Conservation (phyloP, 208 protist species). For the Wallacemonas sp. region DNA sequence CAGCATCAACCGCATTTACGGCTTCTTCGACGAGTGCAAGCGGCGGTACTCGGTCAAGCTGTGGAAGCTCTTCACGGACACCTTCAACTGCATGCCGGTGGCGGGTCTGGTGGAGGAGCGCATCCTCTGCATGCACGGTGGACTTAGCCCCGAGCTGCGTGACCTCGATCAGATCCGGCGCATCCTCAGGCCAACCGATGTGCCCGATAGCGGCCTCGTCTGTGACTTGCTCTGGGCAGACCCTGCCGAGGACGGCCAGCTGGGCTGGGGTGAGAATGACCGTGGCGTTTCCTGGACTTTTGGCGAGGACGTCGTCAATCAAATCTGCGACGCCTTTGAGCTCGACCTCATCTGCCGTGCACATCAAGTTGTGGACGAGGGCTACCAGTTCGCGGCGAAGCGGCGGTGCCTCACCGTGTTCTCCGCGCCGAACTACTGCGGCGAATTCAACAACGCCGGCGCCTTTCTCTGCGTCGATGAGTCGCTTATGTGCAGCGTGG, state of each 20-base stretch:
- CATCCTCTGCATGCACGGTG: constrained; percentile 86
- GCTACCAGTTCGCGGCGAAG: constrained; percentile 75
- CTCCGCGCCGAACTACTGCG: constrained; percentile 45
- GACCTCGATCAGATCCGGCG: constrained; percentile 46
- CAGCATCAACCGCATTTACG: constrained; percentile 85
- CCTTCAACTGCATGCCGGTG: constrained; percentile 87
- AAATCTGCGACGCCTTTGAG: constrained; percentile 95
- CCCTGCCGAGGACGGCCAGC: constrained; percentile 91
- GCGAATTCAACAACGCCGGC: constrained; percentile 60
- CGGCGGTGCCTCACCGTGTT: constrained; percentile 74
- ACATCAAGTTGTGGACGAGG: constrained; percentile 93
- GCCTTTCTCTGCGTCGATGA: constrained; percentile 85
- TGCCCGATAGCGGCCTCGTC: constrained; percentile 83
- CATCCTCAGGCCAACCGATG: constrained; percentile 52
- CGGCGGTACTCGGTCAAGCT: constrained; percentile 91
- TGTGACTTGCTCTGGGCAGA: constrained; percentile 99
- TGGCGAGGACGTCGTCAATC: constrained; percentile 66
- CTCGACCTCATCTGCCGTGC: constrained; percentile 98
- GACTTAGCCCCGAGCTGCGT: constrained; percentile 71
- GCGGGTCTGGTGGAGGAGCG: constrained; percentile 65
- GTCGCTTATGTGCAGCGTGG: constrained; percentile 76
- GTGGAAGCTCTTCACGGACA: constrained; percentile 88
- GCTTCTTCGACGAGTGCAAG: constrained; percentile 93
- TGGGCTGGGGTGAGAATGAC: constrained; percentile 57
- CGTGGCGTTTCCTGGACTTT: constrained; percentile 84